Conservation (phyloP, 2,329 filamentous ascomycete species). For the Ceratocystis eucalypticola region DNA sequence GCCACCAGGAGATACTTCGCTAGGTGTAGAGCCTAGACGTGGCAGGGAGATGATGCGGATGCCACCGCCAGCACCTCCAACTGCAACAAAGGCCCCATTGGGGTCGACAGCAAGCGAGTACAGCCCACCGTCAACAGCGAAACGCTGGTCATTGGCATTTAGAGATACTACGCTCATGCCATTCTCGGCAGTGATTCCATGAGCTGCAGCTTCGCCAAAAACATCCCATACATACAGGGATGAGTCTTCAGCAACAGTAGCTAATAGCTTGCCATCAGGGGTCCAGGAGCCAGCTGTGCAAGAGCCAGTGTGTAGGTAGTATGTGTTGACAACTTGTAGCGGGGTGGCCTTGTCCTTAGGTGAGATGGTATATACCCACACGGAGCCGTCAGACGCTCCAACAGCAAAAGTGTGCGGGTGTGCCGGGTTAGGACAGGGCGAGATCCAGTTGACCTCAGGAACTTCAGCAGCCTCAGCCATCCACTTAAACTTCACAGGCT, state of each 20-base stretch:
- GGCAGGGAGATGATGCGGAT: constrained; percentile 79
- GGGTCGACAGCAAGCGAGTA: constrained; percentile 80
- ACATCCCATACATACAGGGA: constrained; percentile 89
- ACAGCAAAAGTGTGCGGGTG: constrained; percentile 74
- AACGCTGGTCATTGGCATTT: constrained; percentile 72
- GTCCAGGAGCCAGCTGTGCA: constrained; percentile 90
- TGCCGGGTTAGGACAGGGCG: constrained; percentile 54
- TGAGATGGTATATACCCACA: constrained; percentile 91
- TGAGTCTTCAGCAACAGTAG: constrained; percentile 77
- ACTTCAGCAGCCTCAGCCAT: constrained; percentile 76
- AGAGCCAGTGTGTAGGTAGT: constrained; percentile 75
- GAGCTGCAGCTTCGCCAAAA: constrained; percentile 60
- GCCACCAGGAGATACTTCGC: constrained; percentile 33
- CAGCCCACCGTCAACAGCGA: constrained; percentile 79
- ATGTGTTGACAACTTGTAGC: constrained; percentile 75
- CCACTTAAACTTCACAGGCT: constrained; percentile 43
- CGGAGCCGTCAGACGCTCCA: constrained; percentile 77
- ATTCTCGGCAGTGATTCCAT: constrained; percentile 37
- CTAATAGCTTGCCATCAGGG: constrained; percentile 70
- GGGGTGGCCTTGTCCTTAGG: constrained; percentile 43
- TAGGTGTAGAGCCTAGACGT: constrained; percentile 34
- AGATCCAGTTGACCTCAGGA: constrained; percentile 87
- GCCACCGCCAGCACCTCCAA: constrained; percentile 75
- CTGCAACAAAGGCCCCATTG: constrained; percentile 63
- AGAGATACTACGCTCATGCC: constrained; percentile 59